A percentile compares a stretch with the other conserved stretches of the same genome.
Conservation (phyloP, 1,284 basidiomycete species). For the Anthracocystis panici-leucophaei region DNA sequence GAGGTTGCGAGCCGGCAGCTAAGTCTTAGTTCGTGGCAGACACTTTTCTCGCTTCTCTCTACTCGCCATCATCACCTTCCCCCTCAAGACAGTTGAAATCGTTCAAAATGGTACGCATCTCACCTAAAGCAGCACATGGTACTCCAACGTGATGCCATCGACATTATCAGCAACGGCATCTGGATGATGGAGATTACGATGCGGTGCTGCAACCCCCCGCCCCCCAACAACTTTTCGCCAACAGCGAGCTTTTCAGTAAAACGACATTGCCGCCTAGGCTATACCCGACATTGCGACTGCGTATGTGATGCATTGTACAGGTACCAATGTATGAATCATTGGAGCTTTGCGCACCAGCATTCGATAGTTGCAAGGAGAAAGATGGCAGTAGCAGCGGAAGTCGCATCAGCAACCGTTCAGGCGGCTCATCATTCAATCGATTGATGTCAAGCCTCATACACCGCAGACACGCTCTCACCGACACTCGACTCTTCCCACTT, state of each 20-base stretch:
- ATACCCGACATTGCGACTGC: slow-evolving; percentile 25
- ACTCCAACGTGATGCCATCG: slow-evolving; percentile 15
- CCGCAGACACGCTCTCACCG: slow-evolving; percentile 1
- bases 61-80: slow-evolving; percentile 31
- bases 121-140: slow-evolving; percentile 18
- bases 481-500: slow-evolving; percentile 31
- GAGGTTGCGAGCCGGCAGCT: neutral
- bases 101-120: slow-evolving; percentile 61
- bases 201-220: slow-evolving; percentile 21
- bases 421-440: neutral
- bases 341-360: neutral
- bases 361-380: slow-evolving; percentile 19
- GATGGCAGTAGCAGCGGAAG: slow-evolving; percentile 20
- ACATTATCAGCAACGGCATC: slow-evolving; percentile 8
- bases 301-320: slow-evolving; percentile 17
- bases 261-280: slow-evolving; percentile 34
- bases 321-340: slow-evolving; percentile 9
- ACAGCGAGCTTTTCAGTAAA: slow-evolving; percentile 22
- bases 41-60: neutral
- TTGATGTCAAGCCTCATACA: slow-evolving; percentile 10
- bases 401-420: slow-evolving; percentile 3
- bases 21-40: neutral
- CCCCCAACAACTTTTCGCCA: slow-evolving; percentile 14
- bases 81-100: slow-evolving; percentile 51
- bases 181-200: slow-evolving; percentile 25